Base-by-base conservation (phyloP, 768 basidiomycete species). In the Lactarius vividus region DNA sequence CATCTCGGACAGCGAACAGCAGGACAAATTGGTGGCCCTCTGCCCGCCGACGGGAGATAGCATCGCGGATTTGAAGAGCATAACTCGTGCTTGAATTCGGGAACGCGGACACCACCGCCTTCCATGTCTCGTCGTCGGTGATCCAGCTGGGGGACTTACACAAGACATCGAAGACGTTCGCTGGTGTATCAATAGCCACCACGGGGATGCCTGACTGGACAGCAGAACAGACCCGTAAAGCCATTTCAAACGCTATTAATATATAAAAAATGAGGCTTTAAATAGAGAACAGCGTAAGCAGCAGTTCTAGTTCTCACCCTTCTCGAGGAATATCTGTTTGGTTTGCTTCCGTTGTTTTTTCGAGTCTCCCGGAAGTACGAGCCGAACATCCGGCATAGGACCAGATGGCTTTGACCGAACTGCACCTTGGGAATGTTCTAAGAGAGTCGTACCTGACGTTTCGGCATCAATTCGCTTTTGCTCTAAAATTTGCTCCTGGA, bases 61-160 rank as follows among this genome's bases (percentile, higher is more conserved):
- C 82, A 40, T 93, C 91, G 26, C 89, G 82, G 23, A 94, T 76
- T 63, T 88, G 87, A 28, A 81, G 73, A 1, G 87, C 89, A 72
- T 92, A 92, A 3, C 82, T 80, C 8, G 82, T 78, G 59, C 84
- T 82, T 54, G 84, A 80, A 31, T 81, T 76, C 0, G 87, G 85
- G 74, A 91, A 88, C 10, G 75, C 74, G 0, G 80, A 77, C 8
- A 80, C 72, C 44, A 92, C 79, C 2, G 78, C 65, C 74, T 86
- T 88, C 89, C 92, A 91, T 0, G 80, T 78, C 44, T 92, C 89
- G 53, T 94, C 92, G 66, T 91, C 89, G 5, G 81, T 81, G 29
- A 92, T 75, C 92, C 92, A 93, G 18, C 77, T 73, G 4, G 84
- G 72, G 40, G 74, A 84, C 71, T 79, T 82, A 33, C 81, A 79